Conservation (phyloP, 2,329 filamentous ascomycete genomes). For the Colletotrichum destructivum region DNA sequence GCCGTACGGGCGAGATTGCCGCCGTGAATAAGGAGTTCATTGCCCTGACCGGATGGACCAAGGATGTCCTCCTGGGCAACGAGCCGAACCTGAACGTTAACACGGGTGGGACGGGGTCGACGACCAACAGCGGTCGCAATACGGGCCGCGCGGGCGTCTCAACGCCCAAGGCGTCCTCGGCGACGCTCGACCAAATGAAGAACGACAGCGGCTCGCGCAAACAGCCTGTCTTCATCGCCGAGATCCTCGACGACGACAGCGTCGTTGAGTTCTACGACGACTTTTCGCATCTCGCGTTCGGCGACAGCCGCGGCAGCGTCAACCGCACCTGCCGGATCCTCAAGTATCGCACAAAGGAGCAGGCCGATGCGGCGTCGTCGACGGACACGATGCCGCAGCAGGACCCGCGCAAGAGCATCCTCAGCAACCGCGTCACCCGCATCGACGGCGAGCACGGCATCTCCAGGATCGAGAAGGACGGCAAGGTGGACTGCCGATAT, state of each 20-base stretch:
- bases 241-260: slow-evolving; percentile 93
- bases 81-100: slow-evolving; percentile 92
- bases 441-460: slow-evolving; percentile 85
- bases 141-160: slow-evolving; percentile 60
- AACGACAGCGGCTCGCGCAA: slow-evolving; percentile 63
- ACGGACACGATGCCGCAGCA: slow-evolving; percentile 58
- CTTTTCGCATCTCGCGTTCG: slow-evolving; percentile 92
- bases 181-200: slow-evolving; percentile 58
- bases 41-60: slow-evolving; percentile 95
- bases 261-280: slow-evolving; percentile 97
- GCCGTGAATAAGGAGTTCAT: slow-evolving; percentile 97
- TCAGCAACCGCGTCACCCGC: slow-evolving; percentile 72
- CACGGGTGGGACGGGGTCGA: slow-evolving; percentile 68
- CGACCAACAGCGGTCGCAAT: slow-evolving; percentile 59
- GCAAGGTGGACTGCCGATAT: slow-evolving; percentile 94
- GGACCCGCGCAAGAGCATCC: slow-evolving; percentile 63
- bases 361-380: slow-evolving; percentile 54
- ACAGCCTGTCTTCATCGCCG: slow-evolving; percentile 90
- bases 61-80: slow-evolving; percentile 89
- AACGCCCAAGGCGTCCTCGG: slow-evolving; percentile 66
- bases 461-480: slow-evolving; percentile 85
- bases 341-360: slow-evolving; percentile 87
- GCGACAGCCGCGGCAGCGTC: slow-evolving; percentile 88
- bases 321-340: slow-evolving; percentile 88
- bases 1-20: slow-evolving; percentile 94